Conservation (phyloP, 768 basidiomycete genomes). For the Boletellus ananas region DNA sequence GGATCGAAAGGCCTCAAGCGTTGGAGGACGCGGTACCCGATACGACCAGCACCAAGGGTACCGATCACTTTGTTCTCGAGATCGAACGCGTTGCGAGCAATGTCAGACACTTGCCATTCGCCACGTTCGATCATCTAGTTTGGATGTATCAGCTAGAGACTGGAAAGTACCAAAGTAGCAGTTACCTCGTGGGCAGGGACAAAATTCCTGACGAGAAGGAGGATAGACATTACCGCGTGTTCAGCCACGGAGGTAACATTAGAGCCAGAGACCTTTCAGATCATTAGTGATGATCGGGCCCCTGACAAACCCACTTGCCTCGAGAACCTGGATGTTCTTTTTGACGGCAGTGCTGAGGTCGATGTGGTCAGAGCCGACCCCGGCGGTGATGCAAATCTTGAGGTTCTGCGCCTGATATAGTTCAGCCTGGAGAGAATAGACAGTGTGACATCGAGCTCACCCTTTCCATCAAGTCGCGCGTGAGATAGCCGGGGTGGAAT, state of each 20-base stretch:
- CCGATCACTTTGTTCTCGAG: conserved; percentile 87
- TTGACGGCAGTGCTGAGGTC: conserved; percentile 85
- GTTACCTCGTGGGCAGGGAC: conserved; percentile 72
- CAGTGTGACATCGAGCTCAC: conserved; percentile 22
- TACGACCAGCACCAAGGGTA: conserved; percentile 77
- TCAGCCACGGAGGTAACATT: conserved; percentile 90
- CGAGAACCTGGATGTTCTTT: conserved; percentile 73
- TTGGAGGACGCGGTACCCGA: conserved; percentile 85
- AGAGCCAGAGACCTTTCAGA: conserved; percentile 64
- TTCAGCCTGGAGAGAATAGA: background rate
- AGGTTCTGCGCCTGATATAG: conserved; percentile 70
- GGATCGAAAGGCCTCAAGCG: conserved; percentile 76
- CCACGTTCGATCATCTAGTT: conserved; percentile 73
- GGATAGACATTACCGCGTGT: conserved; percentile 85
- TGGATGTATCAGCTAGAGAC: background rate
- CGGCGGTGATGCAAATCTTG: conserved; percentile 85
- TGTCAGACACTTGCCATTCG: conserved; percentile 79
- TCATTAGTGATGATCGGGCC: background rate
- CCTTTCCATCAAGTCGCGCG: conserved; percentile 64
- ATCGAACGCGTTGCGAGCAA: conserved; percentile 81
- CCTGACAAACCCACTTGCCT: conserved; percentile 22
- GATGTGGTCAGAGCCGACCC: conserved; percentile 85
- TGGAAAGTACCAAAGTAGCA: background rate
- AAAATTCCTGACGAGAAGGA: conserved; percentile 87
- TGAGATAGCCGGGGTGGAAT: conserved; percentile 82